Evolutionary conservation across 192 early-diverging fungal genomes (phyloP), one percentile per base, ranked within the genome.

Genomic region (Backusella psychrophila): DNA sequence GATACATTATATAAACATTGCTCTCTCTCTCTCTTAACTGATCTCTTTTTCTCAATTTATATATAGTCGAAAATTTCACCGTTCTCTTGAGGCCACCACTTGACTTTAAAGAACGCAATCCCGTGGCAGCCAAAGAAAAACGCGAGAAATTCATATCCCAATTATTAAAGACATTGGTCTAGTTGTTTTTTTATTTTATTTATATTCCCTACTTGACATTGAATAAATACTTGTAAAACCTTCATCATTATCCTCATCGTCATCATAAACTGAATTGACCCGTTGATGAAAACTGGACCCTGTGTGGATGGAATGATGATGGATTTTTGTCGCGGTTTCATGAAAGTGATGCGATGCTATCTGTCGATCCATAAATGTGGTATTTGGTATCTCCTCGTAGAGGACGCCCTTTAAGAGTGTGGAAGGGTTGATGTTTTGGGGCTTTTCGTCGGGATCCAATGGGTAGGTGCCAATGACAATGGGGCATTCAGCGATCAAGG

Each of bases 41-140:
- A 33, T 33, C 2, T 33, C 2, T 33, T 33, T 33, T 33, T 33
- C 19, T n/a, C 21, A 38, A 11, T n/a, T n/a, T 31, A 31, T 31
- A 75, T 49, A 2, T 38, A 87, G 87, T 82, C 15, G 75, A 81
- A 23, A 76, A 77, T 11, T 88, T 88, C 67, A 82, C 74, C 15
- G 75, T 79, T 5, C 33, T 88, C 2, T 53, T 88, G 35, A 83
- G 83, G 7, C 77, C 81, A 1, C 83, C 83, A 31, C 3, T 72
- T 9, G 69, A 63, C 21, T 76, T 52, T 31, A 80, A 76, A 21
- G 82, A 83, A 41, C 35, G 59, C 21, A 83, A 83, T 66, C 82
- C 82, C 23, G 72, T 59, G 21, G 69, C 42, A n/a, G 72, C 78
- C 19, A 36, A 42, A 35, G 38, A 67, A 67, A 76, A 80, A 38